Percentiles rank a stretch among this genome's conserved stretches.
Evolutionary conservation across 805 yeast genomes (phyloP).

Genomic region (Zygosaccharomyces rouxii): DNA sequence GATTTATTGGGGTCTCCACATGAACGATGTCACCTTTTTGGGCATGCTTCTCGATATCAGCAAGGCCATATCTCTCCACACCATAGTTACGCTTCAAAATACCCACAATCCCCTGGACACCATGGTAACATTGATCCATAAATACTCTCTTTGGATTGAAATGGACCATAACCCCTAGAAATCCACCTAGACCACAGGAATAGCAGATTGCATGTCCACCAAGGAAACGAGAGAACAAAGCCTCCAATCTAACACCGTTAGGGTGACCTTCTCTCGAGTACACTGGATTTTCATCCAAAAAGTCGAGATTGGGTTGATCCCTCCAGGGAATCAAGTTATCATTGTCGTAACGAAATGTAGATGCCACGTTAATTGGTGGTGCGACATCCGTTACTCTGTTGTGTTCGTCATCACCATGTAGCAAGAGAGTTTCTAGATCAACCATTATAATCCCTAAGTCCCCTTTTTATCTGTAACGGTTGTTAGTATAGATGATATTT

Average conservation of each 20-base stretch:
- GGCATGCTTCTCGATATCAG: conserved; percentile 44
- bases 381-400: conserved; percentile 60
- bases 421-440: conserved; percentile 50
- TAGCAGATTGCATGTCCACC: conserved; percentile 66
- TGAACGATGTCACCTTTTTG: conserved; percentile 72
- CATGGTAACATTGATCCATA: conserved; percentile 81
- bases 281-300: conserved; percentile 38
- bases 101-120: conserved; percentile 67
- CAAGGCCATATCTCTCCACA: conserved; percentile 46
- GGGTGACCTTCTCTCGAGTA: conserved; percentile 80
- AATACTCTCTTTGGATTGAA: conserved; percentile 70
- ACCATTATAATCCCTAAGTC: conserved; percentile 5
- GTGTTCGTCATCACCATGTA: conserved; percentile 68
- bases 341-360: conserved; percentile 66
- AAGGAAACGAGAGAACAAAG: conserved; percentile 53
- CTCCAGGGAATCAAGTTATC: conserved; percentile 50
- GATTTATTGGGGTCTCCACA: conserved; percentile 85
- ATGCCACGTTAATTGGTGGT: conserved; percentile 76
- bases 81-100: conserved; percentile 60
- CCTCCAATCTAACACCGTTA: conserved; percentile 62
- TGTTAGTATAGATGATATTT: background rate
- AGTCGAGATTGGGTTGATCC: conserved; percentile 35
- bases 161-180: conserved; percentile 65
- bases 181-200: conserved; percentile 77
- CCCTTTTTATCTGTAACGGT: background rate